These are phyloP conservation scores for Zoysia pacifica DNA, from an alignment of 176 grass and related monocot species.

Conservation along the genomic window DNA sequence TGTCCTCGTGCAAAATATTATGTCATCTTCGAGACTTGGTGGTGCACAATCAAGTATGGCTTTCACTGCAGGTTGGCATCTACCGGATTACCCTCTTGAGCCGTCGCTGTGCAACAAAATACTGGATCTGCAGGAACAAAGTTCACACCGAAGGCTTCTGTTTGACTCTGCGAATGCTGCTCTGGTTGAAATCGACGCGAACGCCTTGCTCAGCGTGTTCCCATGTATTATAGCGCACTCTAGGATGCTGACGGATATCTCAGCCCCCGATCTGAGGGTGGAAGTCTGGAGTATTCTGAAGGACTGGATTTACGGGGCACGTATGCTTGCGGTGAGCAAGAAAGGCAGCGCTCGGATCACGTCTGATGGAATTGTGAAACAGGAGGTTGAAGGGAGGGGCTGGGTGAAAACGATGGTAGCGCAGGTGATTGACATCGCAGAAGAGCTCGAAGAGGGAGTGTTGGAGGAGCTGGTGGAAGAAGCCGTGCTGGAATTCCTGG, in stretches of 20 bases:
- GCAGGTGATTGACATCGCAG: constrained; percentile 65
- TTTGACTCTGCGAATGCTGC: constrained; percentile 81
- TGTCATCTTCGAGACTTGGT: constrained; percentile 62
- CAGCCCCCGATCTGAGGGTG: constrained; percentile 32
- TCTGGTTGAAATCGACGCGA: constrained; percentile 63
- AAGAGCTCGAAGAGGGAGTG: constrained; percentile 52
- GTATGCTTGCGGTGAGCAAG: constrained; percentile 40
- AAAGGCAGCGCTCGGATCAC: constrained; percentile 42
- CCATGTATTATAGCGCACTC: constrained; percentile 45
- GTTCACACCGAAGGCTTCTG: constrained; percentile 65
- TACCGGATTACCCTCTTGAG: constrained; percentile 68
- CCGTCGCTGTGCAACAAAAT: constrained; percentile 63
- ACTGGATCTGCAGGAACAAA: constrained; percentile 53
- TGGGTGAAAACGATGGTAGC: constrained; percentile 54
- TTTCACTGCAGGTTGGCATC: constrained; percentile 60
- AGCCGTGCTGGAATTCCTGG: constrained; percentile 52
- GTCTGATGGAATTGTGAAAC: constrained; percentile 60
- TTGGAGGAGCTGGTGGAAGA: constrained; percentile 72
- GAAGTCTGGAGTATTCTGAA: constrained; percentile 72
- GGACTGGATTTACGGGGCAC: constrained; percentile 58
- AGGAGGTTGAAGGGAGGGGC: constrained; percentile 57
- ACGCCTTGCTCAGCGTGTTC: constrained; percentile 44
- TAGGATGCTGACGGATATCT: constrained; percentile 18
- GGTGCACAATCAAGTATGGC: constrained; percentile 36
- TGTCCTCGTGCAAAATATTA: constrained; percentile 71